Conservation (phyloP, 140 eudicot species). For the Flaveria floridana region DNA sequence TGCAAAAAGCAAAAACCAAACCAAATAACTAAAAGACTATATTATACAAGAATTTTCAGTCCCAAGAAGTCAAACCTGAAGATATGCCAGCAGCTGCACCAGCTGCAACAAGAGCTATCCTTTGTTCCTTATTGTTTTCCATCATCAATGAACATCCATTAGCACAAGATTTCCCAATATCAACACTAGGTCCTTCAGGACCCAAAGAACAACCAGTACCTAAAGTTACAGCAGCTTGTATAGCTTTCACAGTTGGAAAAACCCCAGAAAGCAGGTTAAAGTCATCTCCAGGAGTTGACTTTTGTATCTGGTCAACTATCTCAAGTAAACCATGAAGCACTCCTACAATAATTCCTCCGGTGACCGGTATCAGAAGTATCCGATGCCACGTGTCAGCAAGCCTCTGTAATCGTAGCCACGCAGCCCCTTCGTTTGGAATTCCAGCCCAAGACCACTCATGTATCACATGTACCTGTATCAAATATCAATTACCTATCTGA, state of each 20-base stretch:
- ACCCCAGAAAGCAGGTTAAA: constrained; percentile 62
- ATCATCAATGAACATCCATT: constrained; percentile 75
- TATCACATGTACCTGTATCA: constrained; percentile 76
- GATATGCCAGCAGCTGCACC: constrained; percentile 99
- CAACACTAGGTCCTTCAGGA: constrained; percentile 99
- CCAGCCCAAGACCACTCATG: constrained; percentile 99
- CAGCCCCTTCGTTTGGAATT: constrained; percentile 96
- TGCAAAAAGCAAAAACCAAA: constrained; percentile 24
- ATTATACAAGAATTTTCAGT: background rate
- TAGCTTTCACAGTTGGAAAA: constrained; percentile 75
- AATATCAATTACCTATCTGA: background rate
- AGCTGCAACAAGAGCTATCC: constrained; percentile 97
- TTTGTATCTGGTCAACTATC: constrained; percentile 74
- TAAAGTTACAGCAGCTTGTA: constrained; percentile 90
- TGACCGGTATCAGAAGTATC: constrained; percentile 83
- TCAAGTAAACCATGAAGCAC: constrained; percentile 95
- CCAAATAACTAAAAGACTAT: background rate
- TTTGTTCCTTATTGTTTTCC: constrained; percentile 86
- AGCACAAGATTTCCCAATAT: constrained; percentile 98
- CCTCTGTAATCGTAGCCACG: constrained; percentile 87
- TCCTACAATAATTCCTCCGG: constrained; percentile 95
- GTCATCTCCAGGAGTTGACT: constrained; percentile 64
- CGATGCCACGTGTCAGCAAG: constrained; percentile 97
- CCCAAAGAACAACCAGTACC: constrained; percentile 99
- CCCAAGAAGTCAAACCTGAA: constrained; percentile 47